Evolutionary conservation across 2,329 filamentous ascomycete species (phyloP).

Genomic region (Stemphylium lycopersici): DNA sequence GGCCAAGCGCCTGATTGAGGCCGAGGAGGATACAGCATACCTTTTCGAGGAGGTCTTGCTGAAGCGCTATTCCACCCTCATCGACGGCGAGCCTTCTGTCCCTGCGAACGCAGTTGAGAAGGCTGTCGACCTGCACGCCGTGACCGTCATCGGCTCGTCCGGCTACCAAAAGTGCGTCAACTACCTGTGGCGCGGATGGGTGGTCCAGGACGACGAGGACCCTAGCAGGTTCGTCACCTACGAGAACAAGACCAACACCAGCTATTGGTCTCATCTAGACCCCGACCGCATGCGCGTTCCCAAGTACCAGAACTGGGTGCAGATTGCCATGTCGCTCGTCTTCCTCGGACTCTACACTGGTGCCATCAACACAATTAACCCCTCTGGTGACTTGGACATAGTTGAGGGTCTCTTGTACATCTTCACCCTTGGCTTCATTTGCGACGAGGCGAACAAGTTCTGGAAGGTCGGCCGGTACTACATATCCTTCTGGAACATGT

Average conservation of each 20-base stretch:
- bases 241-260: constrained; percentile 76
- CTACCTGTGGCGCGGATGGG: constrained; percentile 93
- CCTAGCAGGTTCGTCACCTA: constrained; percentile 90
- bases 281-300: constrained; percentile 94
- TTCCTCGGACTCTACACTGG: constrained; percentile 86
- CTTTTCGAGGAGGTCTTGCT: constrained; percentile 82
- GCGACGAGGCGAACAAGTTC: constrained; percentile 84
- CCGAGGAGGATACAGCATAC: constrained; percentile 77
- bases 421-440: constrained; percentile 90
- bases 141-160: constrained; percentile 85
- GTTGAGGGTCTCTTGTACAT: constrained; percentile 85
- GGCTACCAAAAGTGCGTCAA: constrained; percentile 96
- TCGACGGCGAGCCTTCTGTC: constrained; percentile 72
- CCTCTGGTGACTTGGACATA: constrained; percentile 78
- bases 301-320: constrained; percentile 87
- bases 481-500: constrained; percentile 95
- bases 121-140: constrained; percentile 88
- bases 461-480: constrained; percentile 94
- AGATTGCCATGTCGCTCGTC: constrained; percentile 81
- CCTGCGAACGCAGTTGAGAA: constrained; percentile 91
- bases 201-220: constrained; percentile 93
- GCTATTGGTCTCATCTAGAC: constrained; percentile 82
- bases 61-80: constrained; percentile 83
- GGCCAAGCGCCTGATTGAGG: constrained; percentile 88
- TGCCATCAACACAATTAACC: constrained; percentile 94